phyloP scores from a whole-genome alignment of 345 rosid genomes.

The Boechera retrofracta region DNA sequence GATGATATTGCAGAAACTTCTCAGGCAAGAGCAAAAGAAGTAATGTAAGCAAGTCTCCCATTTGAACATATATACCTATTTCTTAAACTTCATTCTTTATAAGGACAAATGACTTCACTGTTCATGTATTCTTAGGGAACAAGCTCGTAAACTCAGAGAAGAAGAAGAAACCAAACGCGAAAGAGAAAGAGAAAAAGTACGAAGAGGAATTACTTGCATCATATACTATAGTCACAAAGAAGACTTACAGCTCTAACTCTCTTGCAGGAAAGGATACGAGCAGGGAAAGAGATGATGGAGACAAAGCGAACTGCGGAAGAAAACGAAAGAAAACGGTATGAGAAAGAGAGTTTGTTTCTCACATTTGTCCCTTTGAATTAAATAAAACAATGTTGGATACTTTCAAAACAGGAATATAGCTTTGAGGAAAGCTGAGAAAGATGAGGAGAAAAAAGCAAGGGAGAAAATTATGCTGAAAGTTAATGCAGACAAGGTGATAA shows the following conservation, averaged over 20 bases:
- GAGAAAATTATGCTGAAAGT: constrained; percentile 65
- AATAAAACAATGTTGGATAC: not conserved
- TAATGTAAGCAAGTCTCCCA: constrained; percentile 49
- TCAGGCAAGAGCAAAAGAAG: constrained; percentile 58
- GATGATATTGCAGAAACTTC: constrained; percentile 50
- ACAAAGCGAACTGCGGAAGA: constrained; percentile 68
- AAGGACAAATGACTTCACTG: not conserved
- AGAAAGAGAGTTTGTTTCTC: not conserved
- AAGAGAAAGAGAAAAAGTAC: constrained; percentile 75
- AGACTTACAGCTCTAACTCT: not conserved
- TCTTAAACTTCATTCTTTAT: constrained; percentile 14
- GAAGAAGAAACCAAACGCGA: constrained; percentile 60
- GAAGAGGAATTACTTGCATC: not conserved
- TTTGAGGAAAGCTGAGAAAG: constrained; percentile 63
- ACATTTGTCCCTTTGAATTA: constrained; percentile 3
- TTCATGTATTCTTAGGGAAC: constrained; percentile 54
- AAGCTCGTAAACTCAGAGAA: constrained; percentile 49
- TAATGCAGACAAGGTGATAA: constrained; percentile 77
- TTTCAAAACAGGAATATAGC: constrained; percentile 53
- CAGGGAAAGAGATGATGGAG: constrained; percentile 66
- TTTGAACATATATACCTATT: constrained; percentile 41
- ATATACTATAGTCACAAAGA: not conserved
- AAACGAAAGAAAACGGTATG: constrained; percentile 75
- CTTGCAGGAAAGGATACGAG: constrained; percentile 73
- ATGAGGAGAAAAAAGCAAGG: constrained; percentile 70